phyloP scores from a whole-genome alignment of 2,329 filamentous ascomycete genomes.

The Paramyrothecium sp. region DNA sequence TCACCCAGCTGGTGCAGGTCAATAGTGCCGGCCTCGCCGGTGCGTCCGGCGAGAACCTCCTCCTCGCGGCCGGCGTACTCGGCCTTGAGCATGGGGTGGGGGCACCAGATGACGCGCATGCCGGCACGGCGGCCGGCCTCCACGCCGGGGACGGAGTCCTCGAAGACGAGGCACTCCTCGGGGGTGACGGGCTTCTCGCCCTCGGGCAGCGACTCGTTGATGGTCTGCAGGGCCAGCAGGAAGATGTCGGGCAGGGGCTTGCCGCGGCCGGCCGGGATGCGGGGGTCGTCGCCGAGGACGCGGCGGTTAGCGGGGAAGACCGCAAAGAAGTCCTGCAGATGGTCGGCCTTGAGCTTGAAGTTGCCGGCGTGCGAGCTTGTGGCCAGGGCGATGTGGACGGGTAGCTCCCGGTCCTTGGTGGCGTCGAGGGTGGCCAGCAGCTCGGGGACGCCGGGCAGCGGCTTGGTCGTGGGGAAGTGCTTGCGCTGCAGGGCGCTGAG shows the following conservation, averaged over 20 bases:
- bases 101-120: conserved; percentile 93
- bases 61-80: conserved; percentile 76
- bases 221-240: conserved; percentile 75
- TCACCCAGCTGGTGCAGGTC: conserved; percentile 57
- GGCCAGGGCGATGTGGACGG: conserved; percentile 80
- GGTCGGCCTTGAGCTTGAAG: conserved; percentile 73
- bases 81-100: conserved; percentile 73
- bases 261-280: conserved; percentile 76
- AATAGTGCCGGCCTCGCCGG: conserved; percentile 62
- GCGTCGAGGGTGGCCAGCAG: conserved; percentile 62
- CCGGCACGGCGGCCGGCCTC: conserved; percentile 88
- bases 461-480: conserved; percentile 71
- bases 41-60: conserved; percentile 80
- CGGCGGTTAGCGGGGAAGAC: conserved; percentile 69
- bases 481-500: conserved; percentile 64
- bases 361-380: conserved; percentile 73
- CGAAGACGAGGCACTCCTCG: conserved; percentile 92
- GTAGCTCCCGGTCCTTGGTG: conserved; percentile 32
- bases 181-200: conserved; percentile 67
- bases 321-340: conserved; percentile 57
- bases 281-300: conserved; percentile 80
- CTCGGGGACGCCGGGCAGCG: conserved; percentile 73
- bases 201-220: conserved; percentile 70
- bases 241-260: conserved; percentile 97
- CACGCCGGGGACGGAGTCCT: conserved; percentile 91